Evolutionary conservation across 768 basidiomycete genomes (phyloP).

Genomic region (Dioszegia aurantiaca): DNA sequence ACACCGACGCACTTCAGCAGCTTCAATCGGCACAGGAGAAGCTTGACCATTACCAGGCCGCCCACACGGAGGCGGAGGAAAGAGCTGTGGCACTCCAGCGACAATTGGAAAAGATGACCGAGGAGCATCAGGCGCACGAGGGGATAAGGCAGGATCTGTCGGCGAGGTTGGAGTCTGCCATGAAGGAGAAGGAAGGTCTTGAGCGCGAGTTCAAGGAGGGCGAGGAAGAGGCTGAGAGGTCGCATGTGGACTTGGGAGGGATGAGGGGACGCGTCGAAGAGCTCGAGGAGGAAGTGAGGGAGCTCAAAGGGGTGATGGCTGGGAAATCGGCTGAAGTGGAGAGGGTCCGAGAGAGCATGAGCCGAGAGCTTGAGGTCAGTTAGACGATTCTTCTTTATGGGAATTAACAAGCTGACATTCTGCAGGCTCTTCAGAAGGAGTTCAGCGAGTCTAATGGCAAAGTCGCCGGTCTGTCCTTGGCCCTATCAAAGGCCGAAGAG

Average conservation of each 20-base stretch:
- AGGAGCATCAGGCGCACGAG: not conserved
- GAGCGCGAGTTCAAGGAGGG: constrained; percentile 4
- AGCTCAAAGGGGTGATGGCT: constrained; percentile 3
- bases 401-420: not conserved
- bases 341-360: not conserved
- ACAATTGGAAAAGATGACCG: constrained; percentile 4
- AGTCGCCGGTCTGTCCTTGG: not conserved
- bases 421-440: not conserved
- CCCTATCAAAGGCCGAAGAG: not conserved
- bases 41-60: not conserved
- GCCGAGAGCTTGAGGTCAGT: not conserved
- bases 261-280: not conserved
- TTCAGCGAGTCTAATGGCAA: not conserved
- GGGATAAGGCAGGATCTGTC: not conserved
- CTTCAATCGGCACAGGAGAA: constrained; percentile 17
- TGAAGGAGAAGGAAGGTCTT: constrained; percentile 9
- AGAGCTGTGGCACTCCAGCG: constrained; percentile 5
- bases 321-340: constrained; percentile 1
- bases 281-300: constrained; percentile 6
- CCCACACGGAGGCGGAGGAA: constrained; percentile 7
- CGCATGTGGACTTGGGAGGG: constrained; percentile 4
- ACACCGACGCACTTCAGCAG: constrained; percentile 14
- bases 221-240: not conserved
- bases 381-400: not conserved
- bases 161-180: constrained; percentile 1